A percentile compares a stretch with the other conserved stretches of the same genome.
phyloP scores from a whole-genome alignment of 371 early-diverging fungal genomes.

The Dipsacomyces acuminosporus region DNA sequence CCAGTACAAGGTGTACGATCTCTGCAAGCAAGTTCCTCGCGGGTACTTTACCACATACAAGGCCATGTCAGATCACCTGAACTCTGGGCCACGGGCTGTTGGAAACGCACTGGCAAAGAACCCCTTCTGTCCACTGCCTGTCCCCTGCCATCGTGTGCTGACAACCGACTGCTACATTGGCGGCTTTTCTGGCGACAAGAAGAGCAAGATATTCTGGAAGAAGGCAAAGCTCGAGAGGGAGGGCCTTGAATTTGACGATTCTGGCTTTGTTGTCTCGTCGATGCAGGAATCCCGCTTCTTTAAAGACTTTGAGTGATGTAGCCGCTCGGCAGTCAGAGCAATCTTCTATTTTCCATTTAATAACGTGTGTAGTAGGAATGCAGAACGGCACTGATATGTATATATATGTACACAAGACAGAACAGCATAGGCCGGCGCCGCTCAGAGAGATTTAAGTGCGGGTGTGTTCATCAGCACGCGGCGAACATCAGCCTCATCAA shows the following conservation, averaged over 20 bases:
- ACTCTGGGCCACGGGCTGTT: conserved; percentile 63
- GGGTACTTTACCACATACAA: conserved; percentile 76
- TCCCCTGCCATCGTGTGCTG: conserved; percentile 80
- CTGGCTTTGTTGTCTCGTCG: conserved; percentile 52
- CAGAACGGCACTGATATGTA: too few species aligned
- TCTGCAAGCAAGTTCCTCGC: conserved; percentile 64
- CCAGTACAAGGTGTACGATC: conserved; percentile 67
- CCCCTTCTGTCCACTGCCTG: conserved; percentile 70
- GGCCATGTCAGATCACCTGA: conserved; percentile 59
- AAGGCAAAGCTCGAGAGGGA: conserved; percentile 63
- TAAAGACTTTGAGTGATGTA: conserved; percentile 47
- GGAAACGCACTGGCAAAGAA: conserved; percentile 71
- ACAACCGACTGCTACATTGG: conserved; percentile 63
- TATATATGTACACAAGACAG: too few species aligned
- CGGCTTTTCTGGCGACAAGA: conserved; percentile 67
- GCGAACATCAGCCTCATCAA: conserved; percentile 41
- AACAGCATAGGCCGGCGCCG: too few species aligned
- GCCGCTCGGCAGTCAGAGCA: too few species aligned
- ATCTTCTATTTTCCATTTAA: neutral
- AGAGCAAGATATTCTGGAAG: conserved; percentile 57
- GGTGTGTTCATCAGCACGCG: conserved; percentile 26
- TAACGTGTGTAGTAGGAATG: too few species aligned
- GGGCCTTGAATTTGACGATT: conserved; percentile 60
- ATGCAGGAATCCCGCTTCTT: conserved; percentile 52
- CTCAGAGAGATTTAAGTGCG: conserved; percentile 27